phyloP scores from a whole-genome alignment of 2,329 filamentous ascomycete genomes.

The Juglanconis sp. region DNA sequence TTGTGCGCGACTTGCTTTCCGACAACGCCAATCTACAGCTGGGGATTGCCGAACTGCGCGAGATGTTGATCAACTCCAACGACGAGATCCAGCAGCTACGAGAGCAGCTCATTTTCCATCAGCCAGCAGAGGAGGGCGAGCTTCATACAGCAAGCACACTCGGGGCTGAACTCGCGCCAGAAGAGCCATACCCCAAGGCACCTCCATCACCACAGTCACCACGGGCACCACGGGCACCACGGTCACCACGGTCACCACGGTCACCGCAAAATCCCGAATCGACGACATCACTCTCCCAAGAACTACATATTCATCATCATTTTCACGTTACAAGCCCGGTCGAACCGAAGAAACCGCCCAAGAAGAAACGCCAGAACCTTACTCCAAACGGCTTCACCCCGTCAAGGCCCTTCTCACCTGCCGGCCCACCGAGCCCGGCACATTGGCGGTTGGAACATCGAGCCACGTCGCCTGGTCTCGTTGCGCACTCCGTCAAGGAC shows the following conservation, averaged over 20 bases:
- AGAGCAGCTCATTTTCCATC: conserved; percentile 77
- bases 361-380: conserved; percentile 62
- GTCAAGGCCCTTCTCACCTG: conserved; percentile 34
- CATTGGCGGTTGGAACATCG: conserved; percentile 36
- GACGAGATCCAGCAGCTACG: conserved; percentile 87
- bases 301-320: conserved; percentile 91
- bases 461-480: conserved; percentile 36
- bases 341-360: conserved; percentile 63
- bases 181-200: conserved; percentile 28
- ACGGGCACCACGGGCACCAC: conserved; percentile 5
- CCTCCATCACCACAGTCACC: conserved; percentile 13
- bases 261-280: conserved; percentile 14
- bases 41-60: conserved; percentile 84
- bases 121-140: conserved; percentile 55
- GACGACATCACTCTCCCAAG: conserved; percentile 56
- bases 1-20: conserved; percentile 90
- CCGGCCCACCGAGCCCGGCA: conserved; percentile 37
- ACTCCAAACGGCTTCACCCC: conserved; percentile 61
- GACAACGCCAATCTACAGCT: conserved; percentile 94
- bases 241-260: conserved; percentile 6
- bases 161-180: conserved; percentile 65
- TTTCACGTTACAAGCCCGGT: conserved; percentile 71
- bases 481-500: conserved; percentile 45
- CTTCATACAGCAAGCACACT: conserved; percentile 51
- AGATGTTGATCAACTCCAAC: conserved; percentile 87